Percentiles rank a stretch among this genome's conserved stretches.
These are phyloP conservation scores for Vigna mungo DNA, from an alignment of 306 rosid genomes.

Conservation along the genomic window DNA sequence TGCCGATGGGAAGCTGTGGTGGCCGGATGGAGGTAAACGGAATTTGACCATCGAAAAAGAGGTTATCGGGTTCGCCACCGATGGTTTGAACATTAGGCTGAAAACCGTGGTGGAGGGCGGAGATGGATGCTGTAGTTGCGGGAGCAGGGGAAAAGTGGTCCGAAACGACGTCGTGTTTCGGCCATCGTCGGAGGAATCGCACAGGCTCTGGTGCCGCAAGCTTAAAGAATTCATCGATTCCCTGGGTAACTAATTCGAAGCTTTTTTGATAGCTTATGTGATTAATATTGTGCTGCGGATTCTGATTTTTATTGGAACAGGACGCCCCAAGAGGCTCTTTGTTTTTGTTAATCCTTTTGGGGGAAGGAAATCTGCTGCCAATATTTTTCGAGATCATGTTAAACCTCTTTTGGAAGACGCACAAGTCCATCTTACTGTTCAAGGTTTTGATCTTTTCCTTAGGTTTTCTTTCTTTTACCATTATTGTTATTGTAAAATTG, in stretches of 20 bases:
- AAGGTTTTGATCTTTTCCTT: slow-evolving; percentile 47
- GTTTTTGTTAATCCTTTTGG: slow-evolving; percentile 80
- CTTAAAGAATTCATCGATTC: slow-evolving; percentile 68
- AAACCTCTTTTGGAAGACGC: slow-evolving; percentile 74
- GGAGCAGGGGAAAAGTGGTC: slow-evolving; percentile 42
- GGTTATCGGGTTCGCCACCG: slow-evolving; percentile 65
- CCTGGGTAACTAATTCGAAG: slow-evolving; percentile 53
- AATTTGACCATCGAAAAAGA: slow-evolving; percentile 62
- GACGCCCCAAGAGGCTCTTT: slow-evolving; percentile 73
- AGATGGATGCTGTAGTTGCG: slow-evolving; percentile 51
- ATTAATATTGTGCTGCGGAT: not conserved
- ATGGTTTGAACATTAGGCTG: slow-evolving; percentile 62
- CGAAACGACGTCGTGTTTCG: slow-evolving; percentile 66
- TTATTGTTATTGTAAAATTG: too few species aligned
- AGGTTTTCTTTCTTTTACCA: not conserved
- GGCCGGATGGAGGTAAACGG: slow-evolving; percentile 57
- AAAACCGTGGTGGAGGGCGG: slow-evolving; percentile 57
- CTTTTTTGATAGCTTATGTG: not conserved
- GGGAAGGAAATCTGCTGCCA: slow-evolving; percentile 59
- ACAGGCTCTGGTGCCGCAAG: slow-evolving; percentile 66
- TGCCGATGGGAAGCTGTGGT: slow-evolving; percentile 61
- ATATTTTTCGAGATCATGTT: slow-evolving; percentile 55
- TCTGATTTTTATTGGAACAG: slow-evolving; percentile 47
- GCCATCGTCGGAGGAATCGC: slow-evolving; percentile 61
- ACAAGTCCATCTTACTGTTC: slow-evolving; percentile 58